phyloP scores from a whole-genome alignment of 2,329 filamentous ascomycete genomes.

The Botryotinia globosa region DNA sequence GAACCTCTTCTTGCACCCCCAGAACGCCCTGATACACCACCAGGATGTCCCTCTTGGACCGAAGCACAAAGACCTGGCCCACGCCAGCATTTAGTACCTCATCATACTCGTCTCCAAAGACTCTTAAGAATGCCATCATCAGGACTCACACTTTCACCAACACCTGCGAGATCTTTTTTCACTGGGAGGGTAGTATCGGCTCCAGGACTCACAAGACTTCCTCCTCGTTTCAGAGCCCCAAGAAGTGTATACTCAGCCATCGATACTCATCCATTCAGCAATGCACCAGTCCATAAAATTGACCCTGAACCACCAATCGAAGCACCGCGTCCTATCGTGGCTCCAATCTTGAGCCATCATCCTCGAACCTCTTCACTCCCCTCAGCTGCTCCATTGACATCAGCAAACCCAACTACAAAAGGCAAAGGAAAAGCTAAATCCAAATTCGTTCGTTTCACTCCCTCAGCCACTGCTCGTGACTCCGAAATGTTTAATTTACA shows the following conservation, averaged over 20 bases:
- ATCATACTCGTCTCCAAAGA: conserved; percentile 28
- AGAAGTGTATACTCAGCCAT: conserved; percentile 36
- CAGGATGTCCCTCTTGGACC: conserved; percentile 39
- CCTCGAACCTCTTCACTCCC: conserved; percentile 11
- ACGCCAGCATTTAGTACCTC: neutral
- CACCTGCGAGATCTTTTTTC: conserved; percentile 6
- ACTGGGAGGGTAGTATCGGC: conserved; percentile 14
- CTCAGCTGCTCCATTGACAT: neutral
- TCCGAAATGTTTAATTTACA: conserved; percentile 16
- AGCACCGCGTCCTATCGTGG: conserved; percentile 1
- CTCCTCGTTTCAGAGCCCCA: conserved; percentile 34
- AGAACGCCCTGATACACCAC: conserved; percentile 35
- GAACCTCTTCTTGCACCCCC: conserved; percentile 34
- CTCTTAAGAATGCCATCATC: conserved; percentile 28
- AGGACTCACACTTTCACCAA: conserved; percentile 20
- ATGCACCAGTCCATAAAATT: conserved; percentile 27
- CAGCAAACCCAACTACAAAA: neutral
- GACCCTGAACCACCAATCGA: conserved; percentile 6
- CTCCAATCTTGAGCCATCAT: neutral
- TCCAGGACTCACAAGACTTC: conserved; percentile 9
- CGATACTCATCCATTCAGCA: conserved; percentile 36
- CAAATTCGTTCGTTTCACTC: conserved; percentile 16
- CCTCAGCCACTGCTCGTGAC: conserved; percentile 19
- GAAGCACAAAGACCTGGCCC: conserved; percentile 30
- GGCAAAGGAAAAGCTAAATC: conserved; percentile 5